Conservation (phyloP, 2,329 filamentous ascomycete genomes). For the Epichloe amarillans region DNA sequence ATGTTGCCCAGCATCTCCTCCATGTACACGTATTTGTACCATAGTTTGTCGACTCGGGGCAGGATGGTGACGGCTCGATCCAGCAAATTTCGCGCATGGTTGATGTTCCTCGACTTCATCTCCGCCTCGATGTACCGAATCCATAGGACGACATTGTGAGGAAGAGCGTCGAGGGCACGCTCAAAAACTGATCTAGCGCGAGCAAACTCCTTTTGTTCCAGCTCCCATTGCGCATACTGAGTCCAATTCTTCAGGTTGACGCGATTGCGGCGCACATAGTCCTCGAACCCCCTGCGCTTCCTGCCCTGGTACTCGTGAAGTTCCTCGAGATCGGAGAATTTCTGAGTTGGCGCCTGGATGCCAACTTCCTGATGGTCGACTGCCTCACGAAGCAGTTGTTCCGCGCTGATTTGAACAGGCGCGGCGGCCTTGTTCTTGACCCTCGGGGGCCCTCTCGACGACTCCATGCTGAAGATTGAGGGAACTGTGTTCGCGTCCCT, state of each 20-base stretch:
- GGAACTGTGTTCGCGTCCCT: background rate
- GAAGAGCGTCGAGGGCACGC: constrained; percentile 80
- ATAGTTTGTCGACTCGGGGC: constrained; percentile 86
- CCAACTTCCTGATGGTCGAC: constrained; percentile 88
- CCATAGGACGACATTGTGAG: constrained; percentile 79
- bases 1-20: constrained; percentile 96
- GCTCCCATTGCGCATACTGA: constrained; percentile 92
- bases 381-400: constrained; percentile 92
- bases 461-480: constrained; percentile 53
- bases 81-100: constrained; percentile 86
- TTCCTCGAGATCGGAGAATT: constrained; percentile 93
- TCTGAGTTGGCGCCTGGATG: constrained; percentile 81
- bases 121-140: constrained; percentile 89
- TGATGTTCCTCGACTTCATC: constrained; percentile 89
- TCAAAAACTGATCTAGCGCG: constrained; percentile 90
- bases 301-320: constrained; percentile 94
- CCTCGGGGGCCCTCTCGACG: constrained; percentile 82
- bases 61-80: constrained; percentile 90
- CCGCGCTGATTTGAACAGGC: constrained; percentile 82
- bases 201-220: constrained; percentile 89
- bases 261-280: constrained; percentile 90
- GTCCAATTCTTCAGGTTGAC: constrained; percentile 99
- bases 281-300: constrained; percentile 92
- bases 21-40: constrained; percentile 99
- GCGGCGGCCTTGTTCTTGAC: constrained; percentile 98